Conservation (phyloP, 1,284 basidiomycete species). For the Pseudozyma pruni region DNA sequence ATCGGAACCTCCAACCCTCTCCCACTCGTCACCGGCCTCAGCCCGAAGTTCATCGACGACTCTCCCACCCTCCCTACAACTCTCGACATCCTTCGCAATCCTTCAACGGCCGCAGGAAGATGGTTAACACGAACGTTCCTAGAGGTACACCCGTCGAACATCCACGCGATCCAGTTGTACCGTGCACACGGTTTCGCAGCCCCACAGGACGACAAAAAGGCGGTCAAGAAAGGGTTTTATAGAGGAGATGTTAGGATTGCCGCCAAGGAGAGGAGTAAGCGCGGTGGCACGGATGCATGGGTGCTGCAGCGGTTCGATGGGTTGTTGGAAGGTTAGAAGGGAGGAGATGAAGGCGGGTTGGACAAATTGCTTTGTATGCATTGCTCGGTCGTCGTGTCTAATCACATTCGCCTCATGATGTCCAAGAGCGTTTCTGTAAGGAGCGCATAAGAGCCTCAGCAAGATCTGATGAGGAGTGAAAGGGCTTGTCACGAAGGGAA, state of each 20-base stretch:
- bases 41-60: constrained; percentile 30
- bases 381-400: too few species aligned
- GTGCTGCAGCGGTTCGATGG: constrained; percentile 47
- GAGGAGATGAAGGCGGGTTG: background rate
- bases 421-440: too few species aligned
- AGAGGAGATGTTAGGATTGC: constrained; percentile 56
- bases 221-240: constrained; percentile 44
- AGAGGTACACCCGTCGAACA: constrained; percentile 57
- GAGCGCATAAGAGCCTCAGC: too few species aligned
- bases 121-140: constrained; percentile 32
- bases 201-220: constrained; percentile 14
- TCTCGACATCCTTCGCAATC: background rate
- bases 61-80: background rate
- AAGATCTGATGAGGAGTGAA: too few species aligned
- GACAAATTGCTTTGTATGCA: background rate
- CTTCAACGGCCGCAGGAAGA: background rate
- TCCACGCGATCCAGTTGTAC: constrained; percentile 48
- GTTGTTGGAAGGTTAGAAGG: background rate
- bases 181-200: constrained; percentile 37
- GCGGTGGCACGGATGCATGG: constrained; percentile 57
- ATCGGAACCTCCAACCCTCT: background rate
- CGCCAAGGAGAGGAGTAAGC: constrained; percentile 30
- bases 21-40: constrained; percentile 8
- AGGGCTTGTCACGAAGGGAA: too few species aligned
- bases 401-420: too few species aligned